Evolutionary conservation across 106 monocot species (phyloP).

Genomic region (Ottelia alismoides): DNA sequence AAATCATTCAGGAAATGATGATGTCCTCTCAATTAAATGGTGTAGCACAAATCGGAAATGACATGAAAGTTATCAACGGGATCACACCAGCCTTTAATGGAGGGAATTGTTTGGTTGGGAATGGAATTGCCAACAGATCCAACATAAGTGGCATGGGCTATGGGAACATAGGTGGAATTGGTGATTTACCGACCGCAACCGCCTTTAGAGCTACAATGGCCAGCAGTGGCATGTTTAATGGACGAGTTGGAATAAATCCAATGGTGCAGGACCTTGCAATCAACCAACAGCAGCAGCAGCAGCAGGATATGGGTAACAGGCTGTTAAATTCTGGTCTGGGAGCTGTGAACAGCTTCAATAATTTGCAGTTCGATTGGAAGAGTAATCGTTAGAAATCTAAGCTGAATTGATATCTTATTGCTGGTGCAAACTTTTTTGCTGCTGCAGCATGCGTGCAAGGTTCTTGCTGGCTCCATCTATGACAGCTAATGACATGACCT

Average conservation of each 20-base stretch:
- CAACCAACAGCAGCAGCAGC: slow-evolving; percentile 29
- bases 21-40: slow-evolving; percentile 41
- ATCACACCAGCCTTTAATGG: slow-evolving; percentile 23
- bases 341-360: slow-evolving; percentile 49
- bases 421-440: no score
- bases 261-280: slow-evolving; percentile 25
- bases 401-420: no score
- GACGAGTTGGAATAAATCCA: slow-evolving; percentile 35
- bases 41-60: slow-evolving; percentile 19
- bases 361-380: slow-evolving; percentile 65
- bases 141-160: slow-evolving; percentile 28
- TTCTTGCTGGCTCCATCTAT: no score
- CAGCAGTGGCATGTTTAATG: slow-evolving; percentile 34
- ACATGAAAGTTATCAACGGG: slow-evolving; percentile 34
- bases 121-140: slow-evolving; percentile 19
- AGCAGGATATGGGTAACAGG: slow-evolving; percentile 40
- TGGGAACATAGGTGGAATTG: slow-evolving; percentile 30
- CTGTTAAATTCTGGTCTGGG: slow-evolving; percentile 29
- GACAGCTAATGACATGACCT: no score
- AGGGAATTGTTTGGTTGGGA: slow-evolving; percentile 19
- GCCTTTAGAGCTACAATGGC: slow-evolving; percentile 41
- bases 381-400: no score
- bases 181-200: slow-evolving; percentile 18
- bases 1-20: slow-evolving; percentile 69
- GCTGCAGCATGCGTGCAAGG: no score